Evolutionary conservation across 2,329 filamentous ascomycete genomes (phyloP).

Genomic region (Sclerotinia nivalis): DNA sequence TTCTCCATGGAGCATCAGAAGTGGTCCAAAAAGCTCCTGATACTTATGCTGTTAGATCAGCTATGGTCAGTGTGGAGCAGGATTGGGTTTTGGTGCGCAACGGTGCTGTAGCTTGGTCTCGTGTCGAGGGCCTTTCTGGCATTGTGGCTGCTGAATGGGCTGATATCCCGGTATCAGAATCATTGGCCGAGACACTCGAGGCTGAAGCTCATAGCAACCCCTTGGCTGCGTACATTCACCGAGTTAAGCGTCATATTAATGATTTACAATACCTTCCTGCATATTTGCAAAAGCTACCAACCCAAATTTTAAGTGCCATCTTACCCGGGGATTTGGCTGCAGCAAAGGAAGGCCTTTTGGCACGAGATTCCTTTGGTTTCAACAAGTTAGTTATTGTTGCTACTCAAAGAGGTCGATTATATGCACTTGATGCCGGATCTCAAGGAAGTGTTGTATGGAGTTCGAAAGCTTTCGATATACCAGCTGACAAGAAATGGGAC

Average conservation of each 20-base stretch:
- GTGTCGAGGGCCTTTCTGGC: conserved; percentile 79
- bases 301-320: conserved; percentile 64
- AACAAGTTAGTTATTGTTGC: conserved; percentile 81
- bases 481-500: conserved; percentile 59
- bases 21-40: conserved; percentile 69
- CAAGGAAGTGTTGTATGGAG: conserved; percentile 77
- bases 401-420: conserved; percentile 75
- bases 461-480: conserved; percentile 60
- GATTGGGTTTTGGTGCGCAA: conserved; percentile 87
- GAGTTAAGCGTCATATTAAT: conserved; percentile 75
- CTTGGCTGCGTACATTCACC: conserved; percentile 80
- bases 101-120: conserved; percentile 75
- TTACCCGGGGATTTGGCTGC: conserved; percentile 53
- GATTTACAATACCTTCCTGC: conserved; percentile 77
- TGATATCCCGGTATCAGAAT: conserved; percentile 71
- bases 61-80: conserved; percentile 63
- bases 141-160: conserved; percentile 79
- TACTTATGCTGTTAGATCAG: conserved; percentile 76
- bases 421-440: conserved; percentile 75
- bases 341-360: conserved; percentile 50
- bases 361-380: conserved; percentile 80
- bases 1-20: conserved; percentile 73
- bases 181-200: conserved; percentile 77
- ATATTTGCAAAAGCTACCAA: conserved; percentile 69
- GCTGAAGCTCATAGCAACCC: conserved; percentile 83